phyloP scores from a whole-genome alignment of 176 grass and related monocot species.

The Rhynchospora tenuis region DNA sequence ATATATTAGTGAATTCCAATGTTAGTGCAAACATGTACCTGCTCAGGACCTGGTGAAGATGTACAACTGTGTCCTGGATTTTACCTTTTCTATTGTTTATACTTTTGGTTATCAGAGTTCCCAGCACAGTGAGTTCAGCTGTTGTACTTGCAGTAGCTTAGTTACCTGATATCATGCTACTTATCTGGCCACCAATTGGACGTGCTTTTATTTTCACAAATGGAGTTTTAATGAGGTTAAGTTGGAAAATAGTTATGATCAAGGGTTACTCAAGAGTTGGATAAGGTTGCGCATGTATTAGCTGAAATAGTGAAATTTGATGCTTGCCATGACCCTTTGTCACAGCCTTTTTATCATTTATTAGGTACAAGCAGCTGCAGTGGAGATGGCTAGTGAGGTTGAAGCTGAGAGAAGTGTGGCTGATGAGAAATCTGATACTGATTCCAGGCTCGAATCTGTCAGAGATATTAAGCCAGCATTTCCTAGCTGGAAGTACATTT shows the following conservation, averaged over 20 bases:
- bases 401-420: constrained; percentile 15
- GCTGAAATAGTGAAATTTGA: constrained; percentile 5
- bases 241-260: not conserved
- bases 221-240: not conserved
- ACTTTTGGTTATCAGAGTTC: not conserved
- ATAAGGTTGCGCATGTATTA: not conserved
- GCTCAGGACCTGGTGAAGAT: not conserved
- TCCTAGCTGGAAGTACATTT: constrained; percentile 44
- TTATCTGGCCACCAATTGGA: not conserved
- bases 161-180: not conserved
- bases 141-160: not conserved
- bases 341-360: constrained; percentile 11
- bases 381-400: not conserved
- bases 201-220: not conserved
- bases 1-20: not conserved
- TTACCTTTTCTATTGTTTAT: not conserved
- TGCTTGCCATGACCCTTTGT: not conserved
- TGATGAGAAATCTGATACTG: constrained; percentile 26
- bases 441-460: constrained; percentile 33
- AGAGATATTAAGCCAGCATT: constrained; percentile 40
- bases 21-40: not conserved
- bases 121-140: not conserved
- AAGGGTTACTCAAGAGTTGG: not conserved
- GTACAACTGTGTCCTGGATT: not conserved
- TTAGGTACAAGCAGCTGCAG: constrained; percentile 39